Base-by-base conservation (phyloP, 345 rosid species). In the Raphanus sativus region DNA sequence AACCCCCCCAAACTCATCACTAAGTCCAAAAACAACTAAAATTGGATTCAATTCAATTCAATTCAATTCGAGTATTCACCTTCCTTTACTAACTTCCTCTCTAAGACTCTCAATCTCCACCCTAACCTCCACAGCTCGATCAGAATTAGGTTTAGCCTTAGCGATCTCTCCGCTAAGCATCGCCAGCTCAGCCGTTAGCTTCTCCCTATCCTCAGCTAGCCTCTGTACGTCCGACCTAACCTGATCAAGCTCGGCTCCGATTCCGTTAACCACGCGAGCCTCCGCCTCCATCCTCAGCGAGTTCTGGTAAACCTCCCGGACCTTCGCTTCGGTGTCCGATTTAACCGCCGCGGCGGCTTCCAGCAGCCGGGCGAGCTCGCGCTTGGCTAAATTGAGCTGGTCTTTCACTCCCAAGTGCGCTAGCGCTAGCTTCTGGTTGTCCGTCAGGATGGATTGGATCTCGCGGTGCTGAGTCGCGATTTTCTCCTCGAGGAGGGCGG, bases 281-380 rank as follows among this genome's bases (percentile, higher is more conserved):
- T 89, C 91, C 11, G 91, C 89, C 28, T 92, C 97, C 81, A 87
- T 59, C 65, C 87, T 88, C 79, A 91, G 38, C 65, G 93, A 87
- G 42, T 80, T 81, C 83, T 92, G 91, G 24, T 82, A 86, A 36
- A 88, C 85, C 81, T 92, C 89, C 15, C 97, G 82, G 38, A 92
- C 87, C 82, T 86, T 84, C 13, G 78, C 87, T 40, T 92, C 95
- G 59, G 88, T 81, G 76, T 88, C 89, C 6, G 88, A 82, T 71
- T 88, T 90, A 26, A 86, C 84, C 24, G 78, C 77, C 5, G 81
- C 82, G 1, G 93, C 87, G 8, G 86, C 74, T 12, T 84, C 80
- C 0, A 84, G 75, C 50, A 89, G 55, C 63, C 58, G 84, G 9
- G 82, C 85, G 64, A 88, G 75, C 71, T 92, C 92, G 38, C 84